Evolutionary conservation across 176 grass and related monocot genomes (phyloP).

Genomic region (Puya raimondii): DNA sequence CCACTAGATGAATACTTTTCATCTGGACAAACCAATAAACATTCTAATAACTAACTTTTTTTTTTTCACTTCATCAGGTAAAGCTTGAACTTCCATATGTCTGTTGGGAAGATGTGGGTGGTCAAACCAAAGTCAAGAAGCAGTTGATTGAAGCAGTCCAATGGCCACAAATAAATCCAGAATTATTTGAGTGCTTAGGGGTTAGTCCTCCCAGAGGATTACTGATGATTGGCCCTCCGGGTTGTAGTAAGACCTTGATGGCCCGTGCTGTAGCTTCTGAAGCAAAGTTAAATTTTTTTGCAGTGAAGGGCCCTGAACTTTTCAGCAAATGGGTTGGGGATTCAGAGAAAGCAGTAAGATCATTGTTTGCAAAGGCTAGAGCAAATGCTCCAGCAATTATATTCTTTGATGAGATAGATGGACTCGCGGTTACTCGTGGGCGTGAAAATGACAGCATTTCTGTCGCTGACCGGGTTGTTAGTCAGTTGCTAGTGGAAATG

Average conservation of each 20-base stretch:
- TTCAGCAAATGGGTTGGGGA: constrained; percentile 99
- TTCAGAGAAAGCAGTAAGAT: constrained; percentile 86
- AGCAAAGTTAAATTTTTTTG: constrained; percentile 86
- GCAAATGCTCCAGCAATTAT: constrained; percentile 83
- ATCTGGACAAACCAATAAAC: background rate
- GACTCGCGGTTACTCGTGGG: constrained; percentile 70
- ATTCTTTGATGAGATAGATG: constrained; percentile 99
- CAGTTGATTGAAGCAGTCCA: constrained; percentile 82
- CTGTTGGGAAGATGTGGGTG: constrained; percentile 83
- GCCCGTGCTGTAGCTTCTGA: constrained; percentile 89
- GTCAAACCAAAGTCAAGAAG: constrained; percentile 62
- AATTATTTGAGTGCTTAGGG: constrained; percentile 57
- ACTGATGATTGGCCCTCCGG: constrained; percentile 90
- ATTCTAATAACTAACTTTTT: background rate
- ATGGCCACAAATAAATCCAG: constrained; percentile 59
- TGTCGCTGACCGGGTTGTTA: constrained; percentile 76
- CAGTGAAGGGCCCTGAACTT: constrained; percentile 94
- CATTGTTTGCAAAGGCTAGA: constrained; percentile 70
- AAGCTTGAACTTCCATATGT: constrained; percentile 86
- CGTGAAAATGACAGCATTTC: constrained; percentile 50
- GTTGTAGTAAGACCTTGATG: constrained; percentile 97
- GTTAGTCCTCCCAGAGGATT: constrained; percentile 56
- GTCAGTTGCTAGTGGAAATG: constrained; percentile 88
- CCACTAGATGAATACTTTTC: background rate
- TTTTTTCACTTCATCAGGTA: constrained; percentile 40